phyloP scores from a whole-genome alignment of 805 yeast genomes.

The Candida silvatica region DNA sequence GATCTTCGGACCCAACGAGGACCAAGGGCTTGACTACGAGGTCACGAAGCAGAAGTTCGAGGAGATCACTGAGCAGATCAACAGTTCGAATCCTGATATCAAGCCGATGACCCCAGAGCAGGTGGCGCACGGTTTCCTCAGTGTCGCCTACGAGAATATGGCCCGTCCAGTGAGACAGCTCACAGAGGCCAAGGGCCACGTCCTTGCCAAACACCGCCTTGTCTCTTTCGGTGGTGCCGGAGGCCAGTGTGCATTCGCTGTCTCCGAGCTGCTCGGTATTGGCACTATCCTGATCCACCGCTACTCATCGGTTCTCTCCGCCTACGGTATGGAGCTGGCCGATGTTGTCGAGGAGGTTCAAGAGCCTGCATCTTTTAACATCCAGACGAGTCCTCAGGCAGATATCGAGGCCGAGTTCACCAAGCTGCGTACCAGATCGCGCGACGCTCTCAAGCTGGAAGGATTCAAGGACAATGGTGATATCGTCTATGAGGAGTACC shows the following conservation, averaged over 20 bases:
- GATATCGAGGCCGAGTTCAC: slow-evolving; percentile 37
- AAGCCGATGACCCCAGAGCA: slow-evolving; percentile 45
- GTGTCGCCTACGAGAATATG: slow-evolving; percentile 84
- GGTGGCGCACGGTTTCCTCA: slow-evolving; percentile 73
- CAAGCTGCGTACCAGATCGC: slow-evolving; percentile 34
- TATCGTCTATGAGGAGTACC: slow-evolving; percentile 50
- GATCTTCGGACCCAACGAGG: slow-evolving; percentile 75
- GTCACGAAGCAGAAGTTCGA: slow-evolving; percentile 41
- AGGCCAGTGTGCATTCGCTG: slow-evolving; percentile 79
- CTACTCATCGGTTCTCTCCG: slow-evolving; percentile 77
- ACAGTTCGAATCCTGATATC: slow-evolving; percentile 35
- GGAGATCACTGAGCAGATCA: slow-evolving; percentile 48
- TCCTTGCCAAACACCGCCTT: slow-evolving; percentile 54
- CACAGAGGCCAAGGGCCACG: slow-evolving; percentile 79
- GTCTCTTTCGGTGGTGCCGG: slow-evolving; percentile 94
- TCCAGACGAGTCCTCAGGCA: slow-evolving; percentile 24
- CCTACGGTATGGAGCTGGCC: slow-evolving; percentile 83
- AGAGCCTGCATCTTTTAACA: slow-evolving; percentile 51
- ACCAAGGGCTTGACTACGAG: slow-evolving; percentile 57
- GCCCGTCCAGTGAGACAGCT: slow-evolving; percentile 81
- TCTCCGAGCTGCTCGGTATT: slow-evolving; percentile 67
- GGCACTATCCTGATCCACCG: slow-evolving; percentile 63
- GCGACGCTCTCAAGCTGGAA: slow-evolving; percentile 35
- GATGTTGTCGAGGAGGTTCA: slow-evolving; percentile 78
- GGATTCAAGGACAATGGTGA: slow-evolving; percentile 36